These are phyloP conservation scores for Neofusicoccum sp. DNA, from an alignment of 2,329 filamentous ascomycete species.

Conservation along the genomic window DNA sequence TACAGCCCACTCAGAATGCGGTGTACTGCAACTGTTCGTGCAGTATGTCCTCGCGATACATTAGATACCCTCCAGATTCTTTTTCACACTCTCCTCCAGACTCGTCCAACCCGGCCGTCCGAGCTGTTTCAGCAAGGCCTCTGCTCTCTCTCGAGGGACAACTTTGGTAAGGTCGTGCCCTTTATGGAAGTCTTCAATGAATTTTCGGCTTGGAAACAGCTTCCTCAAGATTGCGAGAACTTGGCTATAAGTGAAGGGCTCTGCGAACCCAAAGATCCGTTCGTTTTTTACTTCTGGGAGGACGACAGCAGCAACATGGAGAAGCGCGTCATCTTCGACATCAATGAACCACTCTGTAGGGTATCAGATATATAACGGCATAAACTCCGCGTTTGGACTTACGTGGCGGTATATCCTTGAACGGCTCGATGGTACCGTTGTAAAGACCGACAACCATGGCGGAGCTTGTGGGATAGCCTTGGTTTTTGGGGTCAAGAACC, in stretches of 20 bases:
- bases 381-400: too few species aligned
- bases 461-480: constrained; percentile 24
- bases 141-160: neutral
- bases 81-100: constrained; percentile 10
- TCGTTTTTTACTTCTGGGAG: constrained; percentile 22
- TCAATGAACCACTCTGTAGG: constrained; percentile 24
- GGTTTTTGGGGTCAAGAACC: constrained; percentile 22
- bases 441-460: constrained; percentile 21
- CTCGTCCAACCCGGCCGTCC: neutral
- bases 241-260: constrained; percentile 20
- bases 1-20: too few species aligned
- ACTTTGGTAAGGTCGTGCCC: neutral
- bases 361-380: neutral
- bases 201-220: neutral
- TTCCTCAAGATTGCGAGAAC: constrained; percentile 21
- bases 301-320: constrained; percentile 27
- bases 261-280: constrained; percentile 25
- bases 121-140: constrained; percentile 1
- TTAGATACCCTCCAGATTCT: neutral
- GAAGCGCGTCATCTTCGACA: constrained; percentile 26
- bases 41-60: too few species aligned
- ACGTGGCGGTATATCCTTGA: neutral
- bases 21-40: too few species aligned
- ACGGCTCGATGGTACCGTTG: neutral
- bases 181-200: neutral